A percentile compares a stretch with the other conserved stretches of the same genome.
Evolutionary conservation across 2,329 filamentous ascomycete species (phyloP).

Genomic region (Scleromitrula shiraiana): DNA sequence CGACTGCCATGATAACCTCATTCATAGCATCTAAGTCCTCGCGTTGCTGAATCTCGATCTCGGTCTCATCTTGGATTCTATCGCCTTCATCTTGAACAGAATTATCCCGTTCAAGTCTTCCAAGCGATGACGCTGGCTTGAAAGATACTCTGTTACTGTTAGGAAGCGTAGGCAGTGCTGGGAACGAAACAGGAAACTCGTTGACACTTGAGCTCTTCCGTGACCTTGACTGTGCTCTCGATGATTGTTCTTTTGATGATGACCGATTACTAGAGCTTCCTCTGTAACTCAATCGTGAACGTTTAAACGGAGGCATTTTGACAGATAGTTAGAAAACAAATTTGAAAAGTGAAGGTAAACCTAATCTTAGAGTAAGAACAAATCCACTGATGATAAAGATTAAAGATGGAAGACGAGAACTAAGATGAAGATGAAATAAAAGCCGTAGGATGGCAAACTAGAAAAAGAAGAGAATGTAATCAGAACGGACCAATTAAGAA

Average conservation of each 20-base stretch:
- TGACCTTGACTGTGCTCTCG: conserved; percentile 15
- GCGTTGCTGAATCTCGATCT: conserved; percentile 27
- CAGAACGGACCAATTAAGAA: too few relatives aligned
- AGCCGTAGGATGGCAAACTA: too few relatives aligned
- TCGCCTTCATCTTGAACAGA: conserved; percentile 12
- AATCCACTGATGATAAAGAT: too few relatives aligned
- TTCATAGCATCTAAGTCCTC: conserved; percentile 44
- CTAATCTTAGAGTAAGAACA: neutral
- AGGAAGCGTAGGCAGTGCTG: conserved; percentile 12
- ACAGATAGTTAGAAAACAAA: neutral
- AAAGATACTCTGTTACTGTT: conserved; percentile 19
- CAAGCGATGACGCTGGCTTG: conserved; percentile 9
- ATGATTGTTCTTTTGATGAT: conserved; percentile 10
- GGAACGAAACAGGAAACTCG: conserved; percentile 14
- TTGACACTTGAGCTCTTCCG: conserved; percentile 16
- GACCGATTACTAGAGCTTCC: conserved; percentile 10
- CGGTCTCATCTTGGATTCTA: conserved; percentile 22
- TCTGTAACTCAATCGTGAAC: conserved; percentile 13
- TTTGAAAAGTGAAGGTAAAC: too few relatives aligned
- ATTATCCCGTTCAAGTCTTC: neutral
- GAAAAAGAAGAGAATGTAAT: too few relatives aligned
- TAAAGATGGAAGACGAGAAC: too few relatives aligned
- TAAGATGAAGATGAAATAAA: too few relatives aligned
- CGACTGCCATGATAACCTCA: conserved; percentile 73
- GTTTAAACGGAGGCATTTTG: conserved; percentile 19